Evolutionary conservation across 805 yeast species (phyloP), one percentile per base, ranked within the genome.

Genomic region (Wickerhamiella qilinensis): DNA sequence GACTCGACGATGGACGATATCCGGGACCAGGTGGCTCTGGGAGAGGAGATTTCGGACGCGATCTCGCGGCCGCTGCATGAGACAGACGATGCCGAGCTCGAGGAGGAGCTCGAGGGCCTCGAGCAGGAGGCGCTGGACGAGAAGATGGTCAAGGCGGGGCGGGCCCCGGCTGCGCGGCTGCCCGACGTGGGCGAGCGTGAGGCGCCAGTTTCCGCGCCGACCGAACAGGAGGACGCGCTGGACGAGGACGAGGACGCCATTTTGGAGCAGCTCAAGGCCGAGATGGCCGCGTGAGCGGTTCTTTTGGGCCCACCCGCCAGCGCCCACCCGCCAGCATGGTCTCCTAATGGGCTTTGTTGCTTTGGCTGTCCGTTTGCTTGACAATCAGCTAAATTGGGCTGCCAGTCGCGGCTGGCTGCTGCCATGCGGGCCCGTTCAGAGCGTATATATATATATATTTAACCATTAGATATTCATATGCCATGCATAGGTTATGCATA

Each of bases 1-100:
- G 98, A 91, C 57, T 80, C 77, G 50, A 88, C 96, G 7, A 88
- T 91, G 97, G 98, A 91, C 58, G 94, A 88, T 45, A 84, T 93
- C 46, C 74, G 97, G 50, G 98, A 91, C 57, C 97, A 91, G 61
- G 93, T 88, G 38, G 95, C 88, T 52, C 66, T 83, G 52, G 81
- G 94, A 32, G 95, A 85, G 48, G 98, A 91, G 65, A 85, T 91
- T 39, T 77, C 93, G 36, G 95, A 91, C 41, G 97, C 98, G 30
- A 85, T 91, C 42, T 79, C 94, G 36, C 74, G 94, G 62, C 95
- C 98, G 4, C 71, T 91, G 47, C 93, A 93, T 39, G 94, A 83
- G 41, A 52, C 62, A 33, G 76, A 70, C 47, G 93, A 84, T 50
- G 95, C 85, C 51, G 98, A 91, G 59, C 73, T 88, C 55, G 91